Conservation (phyloP, 495 filamentous ascomycete genomes). For the Podospora conica region DNA sequence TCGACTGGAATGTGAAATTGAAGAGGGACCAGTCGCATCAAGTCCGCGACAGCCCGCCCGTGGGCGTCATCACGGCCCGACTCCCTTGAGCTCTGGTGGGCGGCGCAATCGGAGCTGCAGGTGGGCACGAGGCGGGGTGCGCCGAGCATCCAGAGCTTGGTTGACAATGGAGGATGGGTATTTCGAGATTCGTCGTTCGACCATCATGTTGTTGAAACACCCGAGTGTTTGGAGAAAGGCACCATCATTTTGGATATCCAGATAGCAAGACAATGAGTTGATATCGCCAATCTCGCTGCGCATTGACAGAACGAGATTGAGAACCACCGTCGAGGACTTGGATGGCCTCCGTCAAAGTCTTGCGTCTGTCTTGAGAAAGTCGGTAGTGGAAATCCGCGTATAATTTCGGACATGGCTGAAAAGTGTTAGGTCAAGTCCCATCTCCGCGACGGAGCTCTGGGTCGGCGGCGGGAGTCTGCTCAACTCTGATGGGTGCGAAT, state of each 20-base stretch:
- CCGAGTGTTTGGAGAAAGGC: not conserved
- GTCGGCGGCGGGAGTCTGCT: slow-evolving; percentile 9
- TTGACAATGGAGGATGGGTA: not conserved
- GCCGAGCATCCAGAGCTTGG: not conserved
- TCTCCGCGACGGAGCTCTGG: slow-evolving; percentile 3
- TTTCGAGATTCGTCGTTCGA: not conserved
- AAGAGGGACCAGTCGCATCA: not conserved
- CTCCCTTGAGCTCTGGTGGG: not conserved
- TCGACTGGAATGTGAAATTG: slow-evolving; percentile 2
- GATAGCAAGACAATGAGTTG: not conserved
- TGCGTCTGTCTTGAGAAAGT: not conserved
- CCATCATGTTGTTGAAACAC: slow-evolving; percentile 4
- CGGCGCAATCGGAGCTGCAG: not conserved
- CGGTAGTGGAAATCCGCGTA: not conserved
- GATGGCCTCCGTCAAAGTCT: not conserved
- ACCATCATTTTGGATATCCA: not conserved
- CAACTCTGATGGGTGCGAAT: slow-evolving; percentile 2
- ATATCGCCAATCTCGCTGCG: not conserved
- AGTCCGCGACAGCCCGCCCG: not conserved
- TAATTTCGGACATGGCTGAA: slow-evolving; percentile 5
- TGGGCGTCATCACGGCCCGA: not conserved
- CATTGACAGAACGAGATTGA: slow-evolving; percentile 5
- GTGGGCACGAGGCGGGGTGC: not conserved
- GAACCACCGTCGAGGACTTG: not conserved
- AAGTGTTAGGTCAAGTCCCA: slow-evolving; percentile 1